Evolutionary conservation across 2,329 filamentous ascomycete species (phyloP), one percentile per base, ranked within the genome.

Genomic region (Rachicladosporium sp.): DNA sequence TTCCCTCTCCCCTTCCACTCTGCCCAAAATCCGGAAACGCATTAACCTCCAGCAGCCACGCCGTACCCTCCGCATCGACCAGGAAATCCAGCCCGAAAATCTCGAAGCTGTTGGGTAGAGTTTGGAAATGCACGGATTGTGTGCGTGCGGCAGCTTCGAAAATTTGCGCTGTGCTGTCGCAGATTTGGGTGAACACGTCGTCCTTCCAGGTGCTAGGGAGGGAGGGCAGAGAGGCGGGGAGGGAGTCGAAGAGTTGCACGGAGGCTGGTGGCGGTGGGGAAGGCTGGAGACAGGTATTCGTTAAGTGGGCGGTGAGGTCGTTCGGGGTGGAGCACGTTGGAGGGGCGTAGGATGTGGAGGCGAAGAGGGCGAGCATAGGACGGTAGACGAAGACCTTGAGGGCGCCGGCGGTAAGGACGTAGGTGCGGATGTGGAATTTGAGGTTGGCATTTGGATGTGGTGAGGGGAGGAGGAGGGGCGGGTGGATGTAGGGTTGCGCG

Each of bases 11-110:
- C 15, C 3, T 5, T 0, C 91, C 91, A 10, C 87, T 94, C 73
- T 96, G 89, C 55, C 74, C 78, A 56, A 96, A 96, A 64, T 98
- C 91, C 8, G 91, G 91, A 62, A 93, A 98, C 0, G 89, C 85
- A 66, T 98, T 98, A 27, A 93, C 75, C 66, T 98, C 91, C 41
- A 98, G 66, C 53, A 98, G 59, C 77, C 79, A 95, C 3, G 77
- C 74, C 3, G 54, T 69, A 0, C 76, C 79, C 6, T 58, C 53
- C 0, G 57, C 69, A 53, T 87, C 84, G 7, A 95, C 78, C 53
- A 98, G 60, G 56, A 91, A 98, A 58, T 98, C 91, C 32, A 96
- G 61, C 0, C 91, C 91, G 58, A 83, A 98, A 6, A 93, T 68
- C 66, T 98, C 91, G 56, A 96, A 96, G 0, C 81, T 84, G 58